Base-by-base conservation (phyloP, 2,329 filamentous ascomycete species). In the Exserohilum rostratum region DNA sequence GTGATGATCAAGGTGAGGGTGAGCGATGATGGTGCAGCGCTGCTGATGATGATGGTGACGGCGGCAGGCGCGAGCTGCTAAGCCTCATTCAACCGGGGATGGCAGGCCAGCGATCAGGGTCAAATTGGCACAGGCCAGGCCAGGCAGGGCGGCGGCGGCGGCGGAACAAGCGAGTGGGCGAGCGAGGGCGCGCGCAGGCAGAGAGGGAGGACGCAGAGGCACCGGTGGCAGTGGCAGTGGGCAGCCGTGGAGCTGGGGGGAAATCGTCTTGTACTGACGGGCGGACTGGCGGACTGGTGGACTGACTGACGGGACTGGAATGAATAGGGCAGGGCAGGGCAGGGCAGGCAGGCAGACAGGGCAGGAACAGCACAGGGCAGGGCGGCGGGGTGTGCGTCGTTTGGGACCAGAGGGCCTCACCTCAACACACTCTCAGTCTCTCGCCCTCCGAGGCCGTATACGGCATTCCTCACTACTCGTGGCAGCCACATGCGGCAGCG, bases 41-140 rank as follows among this genome's bases (percentile, higher is more conserved):
- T 37, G 34, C 9, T 37, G 38, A 11, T 40, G 34, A 1, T 37
- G 34, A 10, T 18, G 34, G 6, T 18, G 34, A 18, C 33, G 31
- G 37, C 34, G 46, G 46, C 46, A 38, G 49, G 49, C 42, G 34
- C 48, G n/a, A 50, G 51, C 51, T 54, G 46, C 51, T 54, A 54
- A 50, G 51, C 51, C 51, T 50, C 51, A 50, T 54, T 44, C 51
- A 50, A 54, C 39, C 51, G 31, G 31, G 34, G 39, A 40, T 33
- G 33, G 39, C 42, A 50, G 44, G 39, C 35, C 46, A 54, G 51
- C 51, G 51, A 54, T 54, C 51, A 50, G 51, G 51, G 51, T 50
- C 49, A 33, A 31, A 38, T 5, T 45, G 46, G 51, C 51, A 50
- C 51, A 42, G 43, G 51, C 51, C 46, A 44, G 37, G 39, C 33